A percentile compares a stretch with the other conserved stretches of the same genome.
phyloP scores from a whole-genome alignment of 495 filamentous ascomycete genomes.

The Penicillium longicatenatum region DNA sequence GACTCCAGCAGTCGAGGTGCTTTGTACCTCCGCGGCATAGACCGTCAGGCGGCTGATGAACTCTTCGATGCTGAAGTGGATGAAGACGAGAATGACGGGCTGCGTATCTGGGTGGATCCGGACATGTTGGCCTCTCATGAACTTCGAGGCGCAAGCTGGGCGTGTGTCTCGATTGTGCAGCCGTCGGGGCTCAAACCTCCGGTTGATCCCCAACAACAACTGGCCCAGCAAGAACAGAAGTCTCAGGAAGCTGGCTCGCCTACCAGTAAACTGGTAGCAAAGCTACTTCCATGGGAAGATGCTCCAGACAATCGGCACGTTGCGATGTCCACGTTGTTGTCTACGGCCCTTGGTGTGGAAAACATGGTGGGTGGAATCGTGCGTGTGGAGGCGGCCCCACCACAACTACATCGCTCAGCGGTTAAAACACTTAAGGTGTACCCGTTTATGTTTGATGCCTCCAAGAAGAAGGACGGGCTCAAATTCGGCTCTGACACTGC shows the following conservation, averaged over 20 bases:
- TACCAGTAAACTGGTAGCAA: slow-evolving; percentile 73
- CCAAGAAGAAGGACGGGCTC: slow-evolving; percentile 61
- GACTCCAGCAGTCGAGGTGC: slow-evolving; percentile 62
- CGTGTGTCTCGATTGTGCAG: slow-evolving; percentile 73
- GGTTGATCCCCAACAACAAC: slow-evolving; percentile 70
- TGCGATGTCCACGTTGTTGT: slow-evolving; percentile 75
- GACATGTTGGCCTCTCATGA: slow-evolving; percentile 68
- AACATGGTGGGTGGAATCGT: slow-evolving; percentile 85
- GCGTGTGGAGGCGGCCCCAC: slow-evolving; percentile 75
- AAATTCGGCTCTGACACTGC: slow-evolving; percentile 89
- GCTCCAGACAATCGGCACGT: slow-evolving; percentile 78
- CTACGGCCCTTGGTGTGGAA: slow-evolving; percentile 65
- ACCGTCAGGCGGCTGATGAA: slow-evolving; percentile 62
- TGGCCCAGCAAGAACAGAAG: slow-evolving; percentile 60
- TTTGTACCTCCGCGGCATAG: slow-evolving; percentile 77
- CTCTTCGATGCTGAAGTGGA: slow-evolving; percentile 68
- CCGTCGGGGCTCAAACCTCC: slow-evolving; percentile 77
- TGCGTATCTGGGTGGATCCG: slow-evolving; percentile 82
- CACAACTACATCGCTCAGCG: slow-evolving; percentile 54
- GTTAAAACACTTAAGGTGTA: slow-evolving; percentile 67
- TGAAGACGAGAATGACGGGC: slow-evolving; percentile 55
- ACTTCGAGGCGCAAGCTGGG: slow-evolving; percentile 72
- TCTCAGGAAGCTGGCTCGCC: slow-evolving; percentile 58
- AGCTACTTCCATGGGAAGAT: slow-evolving; percentile 76
- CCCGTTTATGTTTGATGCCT: slow-evolving; percentile 64